Percentiles rank a stretch among this genome's conserved stretches.
Conservation (phyloP, 139 green algal genomes). For the Closterium sp. region DNA sequence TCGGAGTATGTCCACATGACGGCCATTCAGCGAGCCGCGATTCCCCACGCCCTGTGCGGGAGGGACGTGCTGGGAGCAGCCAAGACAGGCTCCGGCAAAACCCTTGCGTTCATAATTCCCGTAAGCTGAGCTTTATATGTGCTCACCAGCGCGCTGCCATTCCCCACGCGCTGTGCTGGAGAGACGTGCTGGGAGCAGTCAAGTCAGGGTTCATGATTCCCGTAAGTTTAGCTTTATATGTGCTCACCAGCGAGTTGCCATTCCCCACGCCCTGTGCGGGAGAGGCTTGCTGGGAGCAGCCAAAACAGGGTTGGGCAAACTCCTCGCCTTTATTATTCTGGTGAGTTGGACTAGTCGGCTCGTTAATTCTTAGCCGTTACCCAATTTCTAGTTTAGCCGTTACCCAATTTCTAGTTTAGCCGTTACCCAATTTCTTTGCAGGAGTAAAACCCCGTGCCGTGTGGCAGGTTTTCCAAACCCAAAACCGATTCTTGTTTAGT, state of each 20-base stretch:
- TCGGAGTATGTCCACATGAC: conserved; percentile 62
- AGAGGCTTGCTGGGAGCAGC: neutral
- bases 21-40: conserved; percentile 86
- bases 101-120: conserved; percentile 91
- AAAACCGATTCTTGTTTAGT: no score
- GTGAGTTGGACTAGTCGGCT: no score
- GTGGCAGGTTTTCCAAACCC: no score
- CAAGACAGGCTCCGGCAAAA: conserved; percentile 98
- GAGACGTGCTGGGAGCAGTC: conserved; percentile 92
- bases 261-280: neutral
- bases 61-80: conserved; percentile 92
- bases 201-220: conserved; percentile 98
- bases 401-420: no score
- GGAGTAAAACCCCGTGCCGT: no score
- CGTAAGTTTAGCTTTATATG: no score
- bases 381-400: no score
- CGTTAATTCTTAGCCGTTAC: no score
- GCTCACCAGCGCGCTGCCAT: conserved; percentile 56
- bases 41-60: conserved; percentile 88
- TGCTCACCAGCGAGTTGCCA: no score
- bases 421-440: no score
- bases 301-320: no score
- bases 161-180: conserved; percentile 83
- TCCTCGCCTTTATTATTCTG: no score
- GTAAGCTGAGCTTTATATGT: conserved; percentile 36